Evolutionary conservation across 1,139 yeast genomes (phyloP), one percentile per base, ranked within the genome.

Genomic region (Saccharomyces hybrid): DNA sequence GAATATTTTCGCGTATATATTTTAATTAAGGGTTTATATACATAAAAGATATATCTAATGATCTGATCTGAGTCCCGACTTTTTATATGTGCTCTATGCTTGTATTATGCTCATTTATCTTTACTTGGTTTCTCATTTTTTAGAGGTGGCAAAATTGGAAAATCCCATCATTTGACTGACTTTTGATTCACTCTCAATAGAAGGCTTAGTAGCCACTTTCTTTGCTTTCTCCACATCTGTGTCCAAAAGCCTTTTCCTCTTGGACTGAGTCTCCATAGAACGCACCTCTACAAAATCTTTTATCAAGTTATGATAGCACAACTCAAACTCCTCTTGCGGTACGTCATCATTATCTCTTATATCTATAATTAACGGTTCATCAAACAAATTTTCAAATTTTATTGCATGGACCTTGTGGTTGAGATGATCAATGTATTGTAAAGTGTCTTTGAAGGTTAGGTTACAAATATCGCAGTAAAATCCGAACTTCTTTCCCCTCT

Each of bases 391-490:
- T 9, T 76, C 77, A 52, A 73, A 71, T 49, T 67, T 70, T 6
- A 70, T 64, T 32, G 71, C 63, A 70, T 85, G 93, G 51, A 77
- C 81, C 5, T 83, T 84, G 38, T 90, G 83, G 64, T 88, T 89
- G 64, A 89, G 74, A 71, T 91, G 98, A 65, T 90, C 95, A 5
- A 89, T 77, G 66, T 84, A 84, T 56, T 89, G 86, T 63, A 89
- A 73, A 54, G 86, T 86, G 69, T 91, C 97, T 64, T 88, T 81
- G 70, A 81, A 90, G 1, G 95, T 85, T 59, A 87, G 70, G 61
- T 85, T 81, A 68, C 98, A 91, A 1, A 82, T 73, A 16, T 86
- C 88, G 70, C 98, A 91, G 63, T 82, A 80, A 69, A 90, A 90
- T 2, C 97, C 97, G 60, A 86, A 82, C 16, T 82, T 86, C 60